A percentile compares a stretch with the other conserved stretches of the same genome.
These are phyloP conservation scores for Pulveroboletus sp. DNA, from an alignment of 768 basidiomycete species.

Conservation along the genomic window DNA sequence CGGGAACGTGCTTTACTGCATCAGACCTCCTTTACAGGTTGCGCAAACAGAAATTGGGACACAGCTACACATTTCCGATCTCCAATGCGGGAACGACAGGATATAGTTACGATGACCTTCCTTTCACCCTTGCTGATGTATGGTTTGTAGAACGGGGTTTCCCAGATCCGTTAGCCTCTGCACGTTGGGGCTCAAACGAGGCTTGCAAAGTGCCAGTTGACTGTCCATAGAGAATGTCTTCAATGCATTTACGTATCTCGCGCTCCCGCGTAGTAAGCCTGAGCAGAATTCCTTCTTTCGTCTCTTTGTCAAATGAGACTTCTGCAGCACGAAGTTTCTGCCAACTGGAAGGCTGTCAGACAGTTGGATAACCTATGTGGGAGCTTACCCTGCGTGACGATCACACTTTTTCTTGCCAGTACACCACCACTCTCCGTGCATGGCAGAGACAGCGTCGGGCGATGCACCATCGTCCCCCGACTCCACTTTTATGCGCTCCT, in stretches of 20 bases:
- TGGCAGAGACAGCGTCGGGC: constrained; percentile 28
- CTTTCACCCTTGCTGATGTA: constrained; percentile 53
- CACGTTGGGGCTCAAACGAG: constrained; percentile 31
- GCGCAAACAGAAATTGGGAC: constrained; percentile 1
- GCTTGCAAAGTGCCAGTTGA: constrained; percentile 33
- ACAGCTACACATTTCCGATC: constrained; percentile 10
- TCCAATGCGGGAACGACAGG: constrained; percentile 22
- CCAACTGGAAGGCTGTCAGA: constrained; percentile 49
- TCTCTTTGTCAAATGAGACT: constrained; percentile 69
- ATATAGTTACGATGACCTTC: constrained; percentile 41
- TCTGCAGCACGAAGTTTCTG: constrained; percentile 72
- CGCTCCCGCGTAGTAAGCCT: constrained; percentile 72
- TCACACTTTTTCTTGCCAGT: constrained; percentile 69
- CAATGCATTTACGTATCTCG: constrained; percentile 71
- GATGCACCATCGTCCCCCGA: constrained; percentile 36
- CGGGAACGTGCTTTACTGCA: constrained; percentile 8
- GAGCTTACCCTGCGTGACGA: constrained; percentile 66
- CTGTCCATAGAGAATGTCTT: constrained; percentile 60
- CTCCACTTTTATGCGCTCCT: constrained; percentile 34
- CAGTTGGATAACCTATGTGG: not conserved
- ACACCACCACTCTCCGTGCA: constrained; percentile 71
- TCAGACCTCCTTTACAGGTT: constrained; percentile 4
- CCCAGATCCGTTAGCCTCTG: constrained; percentile 41
- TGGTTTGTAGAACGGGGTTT: constrained; percentile 38
- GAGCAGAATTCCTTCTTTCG: constrained; percentile 60